A percentile compares a stretch with the other conserved stretches of the same genome.
These are phyloP conservation scores for Tetrahymena borealis DNA, from an alignment of 73 alveolate genomes.

Conservation along the genomic window DNA sequence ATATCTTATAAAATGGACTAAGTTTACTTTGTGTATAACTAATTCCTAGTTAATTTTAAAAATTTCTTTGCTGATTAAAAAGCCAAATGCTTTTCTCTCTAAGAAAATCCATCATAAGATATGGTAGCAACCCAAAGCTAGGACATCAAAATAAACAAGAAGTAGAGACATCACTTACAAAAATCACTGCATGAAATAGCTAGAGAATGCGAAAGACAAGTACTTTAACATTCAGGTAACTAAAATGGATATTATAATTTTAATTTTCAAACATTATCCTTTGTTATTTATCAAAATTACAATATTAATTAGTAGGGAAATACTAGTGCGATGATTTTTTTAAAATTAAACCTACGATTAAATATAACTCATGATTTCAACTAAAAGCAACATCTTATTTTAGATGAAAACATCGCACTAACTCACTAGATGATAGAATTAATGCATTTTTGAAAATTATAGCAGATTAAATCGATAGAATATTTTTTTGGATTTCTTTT, in stretches of 20 bases:
- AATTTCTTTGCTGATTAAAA: background rate
- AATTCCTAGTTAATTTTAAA: background rate
- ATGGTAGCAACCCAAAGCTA: background rate
- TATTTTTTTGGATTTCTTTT: background rate
- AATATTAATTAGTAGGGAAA: too few species aligned
- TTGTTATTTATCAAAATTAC: too few species aligned
- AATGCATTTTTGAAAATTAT: background rate
- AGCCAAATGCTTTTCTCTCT: background rate
- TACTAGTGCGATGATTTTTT: too few species aligned
- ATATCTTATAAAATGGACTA: background rate
- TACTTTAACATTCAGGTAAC: background rate
- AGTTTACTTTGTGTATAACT: background rate
- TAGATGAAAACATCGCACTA: too few species aligned
- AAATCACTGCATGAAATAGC: background rate
- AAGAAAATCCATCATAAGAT: too few species aligned
- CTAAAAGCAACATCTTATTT: too few species aligned
- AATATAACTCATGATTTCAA: too few species aligned
- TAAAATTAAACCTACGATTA: too few species aligned
- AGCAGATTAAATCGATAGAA: background rate
- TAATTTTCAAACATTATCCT: too few species aligned
- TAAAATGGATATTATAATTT: too few species aligned
- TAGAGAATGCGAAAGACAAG: background rate
- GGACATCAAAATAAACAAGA: background rate
- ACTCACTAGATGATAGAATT: background rate
- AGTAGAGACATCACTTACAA: background rate